Evolutionary conservation across 306 rosid species (phyloP), one percentile per base, ranked within the genome.

Genomic region (Cicer chorassanicum): DNA sequence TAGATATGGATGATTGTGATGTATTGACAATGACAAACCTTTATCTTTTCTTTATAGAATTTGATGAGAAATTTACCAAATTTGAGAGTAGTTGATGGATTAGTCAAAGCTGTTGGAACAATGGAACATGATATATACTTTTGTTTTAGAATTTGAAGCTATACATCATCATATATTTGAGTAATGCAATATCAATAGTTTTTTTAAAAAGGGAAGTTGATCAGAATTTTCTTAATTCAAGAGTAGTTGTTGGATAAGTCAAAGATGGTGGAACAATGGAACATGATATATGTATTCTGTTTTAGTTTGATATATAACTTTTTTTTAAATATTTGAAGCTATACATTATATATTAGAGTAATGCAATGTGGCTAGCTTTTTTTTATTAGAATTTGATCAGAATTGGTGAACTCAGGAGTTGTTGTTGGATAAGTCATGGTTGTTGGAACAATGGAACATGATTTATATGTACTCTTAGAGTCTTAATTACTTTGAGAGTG

Each of bases 261-360:
- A 50, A 8, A 10, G 39, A 1, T 57, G 42, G 24, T 10, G 40
- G 8, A 12, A 57, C 40, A 24, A 57, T 15, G 46, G 48, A 62
- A 62, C 66, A 13, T 12, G 65, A 34, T 60, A 6, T 29, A 12
- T 57, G 64, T 57, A 21, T 57, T 57, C 2, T 57, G 64, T 57
- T 24, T 19, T 57, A 6, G 14, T 24, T 57, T 57, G 38, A 11
- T 21, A 21, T 57, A 9, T 9, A 49, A n/a, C 34, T 2, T 24
- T 13, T 49, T 49, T n/a, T 49, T n/a, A 16, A 49, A 24, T 24
- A 49, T n/a, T n/a, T n/a, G 54, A n/a, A 49, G 16, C 54, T 49
- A 1, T 12, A 49, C n/a, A 5, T 48, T 48, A 48, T 24, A 24
- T 24, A 24, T 24, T 24, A 24, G 34, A 24, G 34, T 24, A 24